phyloP scores from a whole-genome alignment of 2,329 filamentous ascomycete genomes.

The Phialocephala subalpina region DNA sequence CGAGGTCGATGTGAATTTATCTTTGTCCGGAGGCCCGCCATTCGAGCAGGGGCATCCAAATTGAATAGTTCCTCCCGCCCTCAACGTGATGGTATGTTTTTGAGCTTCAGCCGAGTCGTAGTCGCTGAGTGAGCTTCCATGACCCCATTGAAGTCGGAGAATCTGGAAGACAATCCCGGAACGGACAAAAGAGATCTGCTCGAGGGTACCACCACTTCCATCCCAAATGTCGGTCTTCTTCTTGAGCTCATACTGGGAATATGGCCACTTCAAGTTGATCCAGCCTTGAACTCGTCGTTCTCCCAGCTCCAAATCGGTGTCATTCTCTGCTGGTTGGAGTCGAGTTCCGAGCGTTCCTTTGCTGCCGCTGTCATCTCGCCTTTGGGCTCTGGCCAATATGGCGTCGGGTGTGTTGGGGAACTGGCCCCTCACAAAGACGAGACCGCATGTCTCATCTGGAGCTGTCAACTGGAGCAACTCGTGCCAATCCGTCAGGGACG shows the following conservation, averaged over 20 bases:
- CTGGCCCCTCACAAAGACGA: conserved; percentile 30
- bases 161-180: conserved; percentile 30
- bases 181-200: conserved; percentile 33
- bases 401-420: conserved; percentile 33
- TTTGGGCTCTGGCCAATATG: conserved; percentile 32
- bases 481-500: conserved; percentile 33
- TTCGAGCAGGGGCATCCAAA: conserved; percentile 35
- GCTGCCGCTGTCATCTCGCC: conserved; percentile 27
- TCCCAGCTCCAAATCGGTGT: conserved; percentile 28
- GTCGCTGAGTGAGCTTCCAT: conserved; percentile 30
- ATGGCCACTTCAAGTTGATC: conserved; percentile 35
- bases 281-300: conserved; percentile 29
- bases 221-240: conserved; percentile 18
- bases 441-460: conserved; percentile 30
- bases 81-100: conserved; percentile 20
- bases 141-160: conserved; percentile 30
- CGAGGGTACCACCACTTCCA: conserved; percentile 23
- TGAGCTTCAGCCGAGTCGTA: conserved; percentile 23
- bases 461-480: conserved; percentile 36
- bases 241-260: conserved; percentile 29
- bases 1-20: conserved; percentile 20
- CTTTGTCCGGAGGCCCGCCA: conserved; percentile 24
- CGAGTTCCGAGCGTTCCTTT: conserved; percentile 32
- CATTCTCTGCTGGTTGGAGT: conserved; percentile 18
- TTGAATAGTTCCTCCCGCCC: conserved; percentile 29